phyloP scores from a whole-genome alignment of 2,329 filamentous ascomycete species.

The Botrytis medusae region DNA sequence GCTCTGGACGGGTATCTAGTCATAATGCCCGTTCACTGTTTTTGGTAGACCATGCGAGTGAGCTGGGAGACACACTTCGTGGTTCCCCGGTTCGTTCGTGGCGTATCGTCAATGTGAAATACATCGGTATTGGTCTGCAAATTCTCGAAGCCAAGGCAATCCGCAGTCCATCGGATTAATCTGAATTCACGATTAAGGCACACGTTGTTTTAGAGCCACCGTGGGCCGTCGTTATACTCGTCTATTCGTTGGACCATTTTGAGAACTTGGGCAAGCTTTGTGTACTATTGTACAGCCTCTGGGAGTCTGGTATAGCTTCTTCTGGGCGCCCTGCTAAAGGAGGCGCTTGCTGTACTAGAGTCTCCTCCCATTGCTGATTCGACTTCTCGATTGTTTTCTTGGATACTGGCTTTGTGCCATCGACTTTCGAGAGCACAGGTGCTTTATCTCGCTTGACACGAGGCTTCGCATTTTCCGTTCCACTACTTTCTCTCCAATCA shows the following conservation, averaged over 20 bases:
- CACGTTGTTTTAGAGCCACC: not conserved
- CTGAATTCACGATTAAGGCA: not conserved
- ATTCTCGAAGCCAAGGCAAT: not conserved
- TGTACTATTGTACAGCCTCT: not conserved
- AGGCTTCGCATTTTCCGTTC: not conserved
- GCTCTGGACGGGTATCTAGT: not conserved
- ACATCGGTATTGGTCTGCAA: not conserved
- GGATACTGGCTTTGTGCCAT: not conserved
- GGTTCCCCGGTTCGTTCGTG: not conserved
- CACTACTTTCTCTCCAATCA: slow-evolving; percentile 11
- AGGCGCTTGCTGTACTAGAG: not conserved
- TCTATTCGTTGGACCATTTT: not conserved
- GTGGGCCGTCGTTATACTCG: not conserved
- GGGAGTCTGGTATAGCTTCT: not conserved
- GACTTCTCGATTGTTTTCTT: not conserved
- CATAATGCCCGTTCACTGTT: not conserved
- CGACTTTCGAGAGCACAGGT: too few species aligned
- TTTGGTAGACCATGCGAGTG: not conserved
- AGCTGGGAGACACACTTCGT: not conserved
- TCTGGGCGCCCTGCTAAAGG: not conserved
- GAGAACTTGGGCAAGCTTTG: not conserved
- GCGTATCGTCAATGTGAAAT: not conserved
- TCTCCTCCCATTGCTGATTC: not conserved
- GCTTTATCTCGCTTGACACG: not conserved
- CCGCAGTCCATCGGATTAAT: not conserved